Conservation (phyloP, 129 eudicot species). For the Lactuca saligna region DNA sequence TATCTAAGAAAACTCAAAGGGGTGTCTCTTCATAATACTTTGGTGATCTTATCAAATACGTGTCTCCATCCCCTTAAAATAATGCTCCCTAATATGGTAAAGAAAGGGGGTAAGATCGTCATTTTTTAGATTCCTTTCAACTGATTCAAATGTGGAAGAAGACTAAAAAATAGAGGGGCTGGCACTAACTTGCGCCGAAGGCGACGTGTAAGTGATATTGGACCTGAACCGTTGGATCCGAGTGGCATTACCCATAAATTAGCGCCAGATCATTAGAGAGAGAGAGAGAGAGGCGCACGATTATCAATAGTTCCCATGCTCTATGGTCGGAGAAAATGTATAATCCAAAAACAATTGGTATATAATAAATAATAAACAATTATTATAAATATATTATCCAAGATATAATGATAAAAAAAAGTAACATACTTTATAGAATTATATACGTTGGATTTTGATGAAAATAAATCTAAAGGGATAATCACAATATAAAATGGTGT, state of each 20-base stretch:
- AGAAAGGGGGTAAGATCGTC: constrained; percentile 17
- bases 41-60: not conserved
- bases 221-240: constrained; percentile 36
- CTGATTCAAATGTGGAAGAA: constrained; percentile 17
- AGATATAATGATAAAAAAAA: too few species aligned
- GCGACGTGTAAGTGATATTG: constrained; percentile 33
- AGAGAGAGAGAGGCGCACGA: constrained; percentile 24
- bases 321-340: constrained; percentile 47
- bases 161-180: constrained; percentile 30
- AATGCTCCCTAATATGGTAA: not conserved
- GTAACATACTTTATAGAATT: too few species aligned
- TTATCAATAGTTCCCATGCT: constrained; percentile 52
- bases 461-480: too few species aligned
- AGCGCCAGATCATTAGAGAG: constrained; percentile 43
- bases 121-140: constrained; percentile 16
- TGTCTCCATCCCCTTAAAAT: constrained; percentile 15
- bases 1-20: constrained; percentile 10
- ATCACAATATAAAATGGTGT: too few species aligned
- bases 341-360: not conserved
- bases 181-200: constrained; percentile 48
- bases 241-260: constrained; percentile 18
- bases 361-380: too few species aligned
- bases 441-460: too few species aligned
- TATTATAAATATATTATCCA: not conserved
- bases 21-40: constrained; percentile 2